Base-by-base conservation (phyloP, 192 early-diverging fungal genomes). In the Chytriomyces sp. region DNA sequence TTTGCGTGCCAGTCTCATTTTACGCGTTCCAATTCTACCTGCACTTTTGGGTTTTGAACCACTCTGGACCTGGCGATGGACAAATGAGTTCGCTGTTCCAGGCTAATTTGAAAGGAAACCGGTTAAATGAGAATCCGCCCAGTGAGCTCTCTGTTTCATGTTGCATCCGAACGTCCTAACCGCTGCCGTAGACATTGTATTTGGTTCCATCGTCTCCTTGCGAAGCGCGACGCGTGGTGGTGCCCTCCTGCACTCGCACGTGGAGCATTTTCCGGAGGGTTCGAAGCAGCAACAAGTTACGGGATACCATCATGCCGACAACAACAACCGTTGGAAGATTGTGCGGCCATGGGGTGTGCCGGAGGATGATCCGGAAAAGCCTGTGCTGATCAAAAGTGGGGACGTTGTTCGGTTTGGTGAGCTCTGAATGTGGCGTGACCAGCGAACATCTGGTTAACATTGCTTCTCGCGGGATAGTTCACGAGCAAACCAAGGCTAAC, bases 81-180 rank as follows among this genome's bases (percentile, higher is more conserved):
- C 87, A 90, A 54, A 99, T 99, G 98, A 91, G 91, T 74, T 93
- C 94, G 4, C 80, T 96, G n/a, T 99, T 99, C 84, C 98, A 99
- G 77, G 93, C 95, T n/a, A 79, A 85, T 28, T 79, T 99, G 26
- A 64, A 84, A 39, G 98, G 98, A 37, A 94, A 88, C 77, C 78
- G 86, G 55, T 90, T 98, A 28, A 64, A 78, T 31, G 65, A 86
- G 40, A 94, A 95, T 75, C 98, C 98, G 8, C 73, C 96, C 8
- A 81, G 93, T 94, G 78, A 41, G 68, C 75, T 12, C 53, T 31
- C 26, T 28, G 19, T 25, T 53, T 32, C 49, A 19, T 52, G 17
- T 44, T 52, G 26, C 40, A 0, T 65, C 14, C 30, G 38, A 14
- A 19, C 7, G 14, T 34, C 33, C 1, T 7, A 10, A 58, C 34